Percentiles rank a stretch among this genome's conserved stretches.
Conservation (phyloP, 768 basidiomycete species). For the Leccinum ochraceum region DNA sequence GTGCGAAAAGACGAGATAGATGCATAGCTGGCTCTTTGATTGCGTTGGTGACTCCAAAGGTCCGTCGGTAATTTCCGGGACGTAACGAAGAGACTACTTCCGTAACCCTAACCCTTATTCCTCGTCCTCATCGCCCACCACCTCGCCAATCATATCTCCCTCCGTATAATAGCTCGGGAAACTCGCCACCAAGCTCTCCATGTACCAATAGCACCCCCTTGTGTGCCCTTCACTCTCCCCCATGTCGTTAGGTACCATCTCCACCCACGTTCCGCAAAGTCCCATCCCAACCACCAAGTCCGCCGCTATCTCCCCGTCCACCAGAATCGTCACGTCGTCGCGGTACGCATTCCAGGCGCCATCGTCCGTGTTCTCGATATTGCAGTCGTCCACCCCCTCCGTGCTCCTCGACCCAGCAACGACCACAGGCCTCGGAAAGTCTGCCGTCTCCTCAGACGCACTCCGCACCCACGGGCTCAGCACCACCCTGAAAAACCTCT, state of each 20-base stretch:
- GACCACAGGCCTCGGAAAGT: slow-evolving; percentile 38
- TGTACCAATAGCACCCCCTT: slow-evolving; percentile 51
- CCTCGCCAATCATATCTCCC: slow-evolving; percentile 2
- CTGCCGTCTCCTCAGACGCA: slow-evolving; percentile 34
- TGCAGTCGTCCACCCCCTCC: slow-evolving; percentile 18
- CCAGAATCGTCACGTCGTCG: slow-evolving; percentile 33
- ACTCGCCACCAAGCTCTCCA: slow-evolving; percentile 49
- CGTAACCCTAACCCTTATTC: neutral
- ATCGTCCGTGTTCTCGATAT: slow-evolving; percentile 5
- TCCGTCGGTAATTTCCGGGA: slow-evolving; percentile 8
- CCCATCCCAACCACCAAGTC: slow-evolving; percentile 33
- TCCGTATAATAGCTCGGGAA: slow-evolving; percentile 52
- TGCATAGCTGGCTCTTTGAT: slow-evolving; percentile 17
- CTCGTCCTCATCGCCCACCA: slow-evolving; percentile 1
- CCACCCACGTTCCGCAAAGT: slow-evolving; percentile 38
- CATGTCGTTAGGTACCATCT: slow-evolving; percentile 23
- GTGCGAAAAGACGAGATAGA: slow-evolving; percentile 21
- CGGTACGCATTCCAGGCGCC: slow-evolving; percentile 36
- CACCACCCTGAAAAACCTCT: slow-evolving; percentile 46
- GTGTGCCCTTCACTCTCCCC: slow-evolving; percentile 3
- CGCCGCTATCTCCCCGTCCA: slow-evolving; percentile 18
- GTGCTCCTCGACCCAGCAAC: slow-evolving; percentile 30
- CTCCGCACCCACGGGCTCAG: slow-evolving; percentile 51
- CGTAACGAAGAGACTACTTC: neutral
- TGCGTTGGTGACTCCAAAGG: neutral